Percentiles rank a stretch among this genome's conserved stretches.
Evolutionary conservation across 495 filamentous ascomycete genomes (phyloP).

Genomic region (Penicillium macrosclerotiorum): DNA sequence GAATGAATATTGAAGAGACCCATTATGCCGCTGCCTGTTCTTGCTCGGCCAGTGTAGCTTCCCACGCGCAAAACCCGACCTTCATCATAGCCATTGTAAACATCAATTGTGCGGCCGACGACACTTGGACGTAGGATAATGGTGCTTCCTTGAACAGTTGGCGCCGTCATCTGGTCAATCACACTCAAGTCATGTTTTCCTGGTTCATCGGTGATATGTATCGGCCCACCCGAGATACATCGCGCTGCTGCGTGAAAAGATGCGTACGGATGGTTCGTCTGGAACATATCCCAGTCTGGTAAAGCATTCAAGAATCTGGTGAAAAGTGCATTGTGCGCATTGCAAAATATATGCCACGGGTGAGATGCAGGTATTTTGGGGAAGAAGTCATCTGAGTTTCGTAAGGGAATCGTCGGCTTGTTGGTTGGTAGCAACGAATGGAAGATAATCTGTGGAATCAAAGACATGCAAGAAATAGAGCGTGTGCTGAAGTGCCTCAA

Average conservation of each 20-base stretch:
- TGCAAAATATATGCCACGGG: conserved; percentile 91
- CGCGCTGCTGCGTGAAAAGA: conserved; percentile 86
- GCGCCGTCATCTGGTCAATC: conserved; percentile 73
- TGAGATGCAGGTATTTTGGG: conserved; percentile 75
- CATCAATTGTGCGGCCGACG: conserved; percentile 64
- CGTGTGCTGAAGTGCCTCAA: conserved; percentile 73
- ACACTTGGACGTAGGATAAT: conserved; percentile 74
- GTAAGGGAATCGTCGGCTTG: conserved; percentile 64
- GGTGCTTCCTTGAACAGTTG: conserved; percentile 63
- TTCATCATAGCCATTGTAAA: conserved; percentile 73
- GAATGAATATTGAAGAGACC: conserved; percentile 79
- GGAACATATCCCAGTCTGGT: conserved; percentile 99
- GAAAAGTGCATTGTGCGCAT: conserved; percentile 86
- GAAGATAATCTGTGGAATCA: conserved; percentile 79
- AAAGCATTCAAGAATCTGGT: conserved; percentile 70
- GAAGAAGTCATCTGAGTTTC: conserved; percentile 95
- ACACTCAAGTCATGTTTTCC: conserved; percentile 72
- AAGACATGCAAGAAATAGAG: conserved; percentile 90
- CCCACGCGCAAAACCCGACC: conserved; percentile 72
- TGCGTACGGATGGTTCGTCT: conserved; percentile 75
- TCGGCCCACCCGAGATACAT: conserved; percentile 85
- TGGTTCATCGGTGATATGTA: conserved; percentile 90
- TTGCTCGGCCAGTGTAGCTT: conserved; percentile 64
- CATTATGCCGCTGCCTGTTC: conserved; percentile 70
- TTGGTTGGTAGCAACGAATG: conserved; percentile 74